Percentiles rank a stretch among this genome's conserved stretches.
Evolutionary conservation across 2,329 filamentous ascomycete species (phyloP).

Genomic region (Xylariomycetidae sp.): DNA sequence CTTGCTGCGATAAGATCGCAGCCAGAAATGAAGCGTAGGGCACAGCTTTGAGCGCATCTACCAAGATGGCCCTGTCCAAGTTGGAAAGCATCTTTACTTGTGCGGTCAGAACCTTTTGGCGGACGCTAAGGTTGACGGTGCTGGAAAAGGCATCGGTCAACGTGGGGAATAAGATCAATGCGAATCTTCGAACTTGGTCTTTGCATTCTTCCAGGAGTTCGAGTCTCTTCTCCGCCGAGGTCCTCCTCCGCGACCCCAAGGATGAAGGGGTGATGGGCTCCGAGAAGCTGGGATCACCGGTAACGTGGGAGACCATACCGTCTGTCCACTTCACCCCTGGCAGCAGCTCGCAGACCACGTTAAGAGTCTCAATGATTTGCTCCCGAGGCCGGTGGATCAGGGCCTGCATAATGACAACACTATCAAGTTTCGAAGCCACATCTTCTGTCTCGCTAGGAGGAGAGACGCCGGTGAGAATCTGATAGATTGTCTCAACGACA

Average conservation of each 20-base stretch:
- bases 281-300: conserved; percentile 24
- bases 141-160: conserved; percentile 96
- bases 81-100: conserved; percentile 98
- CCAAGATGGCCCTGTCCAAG: conserved; percentile 75
- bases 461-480: conserved; percentile 93
- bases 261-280: conserved; percentile 37
- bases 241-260: conserved; percentile 42
- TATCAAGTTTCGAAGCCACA: conserved; percentile 81
- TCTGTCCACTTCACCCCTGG: conserved; percentile 61
- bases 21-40: conserved; percentile 95
- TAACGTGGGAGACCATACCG: conserved; percentile 30
- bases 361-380: conserved; percentile 94
- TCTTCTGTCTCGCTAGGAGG: conserved; percentile 75
- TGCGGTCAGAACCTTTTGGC: conserved; percentile 91
- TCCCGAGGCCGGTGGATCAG: conserved; percentile 92
- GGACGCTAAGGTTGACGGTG: conserved; percentile 89
- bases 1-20: conserved; percentile 90
- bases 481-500: conserved; percentile 93
- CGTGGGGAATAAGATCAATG: conserved; percentile 87
- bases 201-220: conserved; percentile 78
- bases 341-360: conserved; percentile 92
- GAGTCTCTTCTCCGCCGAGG: conserved; percentile 73
- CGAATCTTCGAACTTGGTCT: conserved; percentile 81
- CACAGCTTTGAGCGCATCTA: conserved; percentile 79
- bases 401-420: conserved; percentile 97